Base-by-base conservation (phyloP, 2,329 filamentous ascomycete genomes). In the Curvularia sp. region DNA sequence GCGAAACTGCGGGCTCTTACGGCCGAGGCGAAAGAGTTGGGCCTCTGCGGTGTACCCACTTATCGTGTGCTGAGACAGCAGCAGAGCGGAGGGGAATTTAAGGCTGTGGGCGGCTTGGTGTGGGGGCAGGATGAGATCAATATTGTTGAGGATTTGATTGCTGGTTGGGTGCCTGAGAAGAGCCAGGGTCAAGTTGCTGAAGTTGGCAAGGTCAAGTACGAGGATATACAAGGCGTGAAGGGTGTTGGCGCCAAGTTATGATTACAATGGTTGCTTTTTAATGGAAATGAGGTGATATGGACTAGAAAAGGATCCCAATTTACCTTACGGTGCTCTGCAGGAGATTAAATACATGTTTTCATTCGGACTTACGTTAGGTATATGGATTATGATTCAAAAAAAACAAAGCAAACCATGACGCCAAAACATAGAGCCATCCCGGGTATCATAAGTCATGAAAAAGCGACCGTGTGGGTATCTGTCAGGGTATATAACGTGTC, bases 71-170 rank as follows among this genome's bases (percentile, higher is more conserved):
- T 72, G 6, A 56, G 64, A 6, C 32, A 70, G 34, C 21, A 43
- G 18, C 27, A 6, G 27, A 18, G 27, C 1, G 45, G 51, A 8
- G 61, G 64, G 0, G 39, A 41, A 0, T 73, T 67, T 66, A 46
- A 68, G 13, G 30, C 59, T 12, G 57, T 57, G 3, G 69, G 71
- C 36, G 71, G 70, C 1, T 23, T 74, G 25, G 58, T 75, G 1
- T 77, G 74, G 74, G 74, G 74, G 7, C 73, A 76, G 30, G 74
- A 77, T 28, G 72, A 76, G 47, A 67, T 53, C 3, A 71, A 67
- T 48, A 70, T 76, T 1, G 67, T 77, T 1, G 72, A 76, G 47
- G 74, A 76, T 55, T 15, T 75, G 28, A 74, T 77, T 39, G 68
- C 68, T 2, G 74, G 74, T 2, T 77, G 74, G 74, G 59, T 69